Evolutionary conservation across 2,329 filamentous ascomycete species (phyloP), one percentile per base, ranked within the genome.

Genomic region (Aspergillus sp.): DNA sequence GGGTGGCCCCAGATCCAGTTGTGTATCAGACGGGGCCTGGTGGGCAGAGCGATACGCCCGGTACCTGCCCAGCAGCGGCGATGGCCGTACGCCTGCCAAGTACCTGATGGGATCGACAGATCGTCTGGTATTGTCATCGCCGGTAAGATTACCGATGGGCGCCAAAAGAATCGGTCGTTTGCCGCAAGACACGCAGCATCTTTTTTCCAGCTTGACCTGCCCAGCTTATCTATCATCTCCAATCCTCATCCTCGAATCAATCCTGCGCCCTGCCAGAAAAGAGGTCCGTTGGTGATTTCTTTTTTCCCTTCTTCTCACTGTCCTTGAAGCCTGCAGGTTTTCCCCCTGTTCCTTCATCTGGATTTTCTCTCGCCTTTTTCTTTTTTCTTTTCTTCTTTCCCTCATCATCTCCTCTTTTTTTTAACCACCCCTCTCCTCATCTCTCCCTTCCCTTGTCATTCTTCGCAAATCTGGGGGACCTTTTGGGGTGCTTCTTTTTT

Each of bases 151-250:
- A 60, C 57, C 23, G 25, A n/a, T 30, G 17, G 21, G 25, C 27
- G 52, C 27, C 27, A 44, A 52, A 13, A 51, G 39, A 30, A 44
- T 50, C 38, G 19, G 44, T 55, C 42, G 41, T 50, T 58, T 55
- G 54, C 42, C 55, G 53, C 61, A 59, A 64, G 61, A 64, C 61
- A 63, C 66, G 65, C 62, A 66, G 62, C 65, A 67, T 63, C 62
- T 62, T 67, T 65, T 67, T 64, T 64, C 61, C 60, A 65, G 63
- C 57, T 62, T 51, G 52, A 62, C 61, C 57, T 56, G 57, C 56
- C 51, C 58, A 59, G 54, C 60, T 60, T 63, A 61, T 61, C 62
- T 58, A 64, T 65, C 64, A 63, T 57, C 53, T 61, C 44, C 59
- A 36, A 51, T 61, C 58, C 30, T 38, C 42, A 59, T 39, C 27